Evolutionary conservation across 345 rosid species (phyloP).

Genomic region (Heritiera fomes): DNA sequence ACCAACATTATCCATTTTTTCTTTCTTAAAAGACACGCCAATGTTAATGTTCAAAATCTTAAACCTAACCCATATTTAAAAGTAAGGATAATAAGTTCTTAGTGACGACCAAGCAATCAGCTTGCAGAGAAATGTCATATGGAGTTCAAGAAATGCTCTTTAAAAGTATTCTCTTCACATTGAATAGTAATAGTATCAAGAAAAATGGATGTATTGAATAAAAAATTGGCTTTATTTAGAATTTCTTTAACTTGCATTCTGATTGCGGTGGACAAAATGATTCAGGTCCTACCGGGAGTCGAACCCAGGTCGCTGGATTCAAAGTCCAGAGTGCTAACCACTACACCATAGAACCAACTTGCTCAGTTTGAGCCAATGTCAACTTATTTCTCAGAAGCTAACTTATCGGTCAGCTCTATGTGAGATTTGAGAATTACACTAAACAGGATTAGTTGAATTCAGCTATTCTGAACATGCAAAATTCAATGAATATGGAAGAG

Average conservation of each 20-base stretch:
- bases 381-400: no score
- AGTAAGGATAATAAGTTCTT: not conserved
- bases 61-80: not conserved
- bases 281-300: constrained; percentile 87
- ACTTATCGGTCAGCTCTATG: not conserved
- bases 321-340: constrained; percentile 99
- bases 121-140: no score
- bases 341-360: constrained; percentile 90
- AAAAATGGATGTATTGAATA: no score
- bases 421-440: not conserved
- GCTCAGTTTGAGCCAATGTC: no score
- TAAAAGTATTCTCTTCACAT: no score
- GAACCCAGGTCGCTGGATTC: constrained; percentile 99
- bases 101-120: no score
- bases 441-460: not conserved
- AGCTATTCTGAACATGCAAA: not conserved
- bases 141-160: no score
- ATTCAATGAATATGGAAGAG: not conserved
- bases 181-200: no score
- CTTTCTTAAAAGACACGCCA: not conserved
- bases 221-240: no score
- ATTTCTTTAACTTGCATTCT: no score
- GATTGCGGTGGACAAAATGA: no score
- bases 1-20: not conserved
- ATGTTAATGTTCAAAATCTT: no score